A percentile compares a stretch with the other conserved stretches of the same genome.
Conservation (phyloP, 1,284 basidiomycete species). For the Boletus semigastroideus region DNA sequence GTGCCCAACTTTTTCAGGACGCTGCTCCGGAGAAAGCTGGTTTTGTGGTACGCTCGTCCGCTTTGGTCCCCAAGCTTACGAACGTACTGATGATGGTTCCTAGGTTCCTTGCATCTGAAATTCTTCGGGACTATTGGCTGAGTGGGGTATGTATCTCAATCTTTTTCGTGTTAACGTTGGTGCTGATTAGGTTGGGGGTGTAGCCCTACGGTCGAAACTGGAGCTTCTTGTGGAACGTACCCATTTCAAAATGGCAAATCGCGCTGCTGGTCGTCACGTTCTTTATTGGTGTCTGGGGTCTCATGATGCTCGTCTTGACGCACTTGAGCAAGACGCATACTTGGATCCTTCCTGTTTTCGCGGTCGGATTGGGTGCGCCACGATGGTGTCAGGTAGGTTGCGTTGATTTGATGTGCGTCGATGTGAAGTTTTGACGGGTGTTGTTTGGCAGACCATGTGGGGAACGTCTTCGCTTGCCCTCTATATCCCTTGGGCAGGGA, state of each 20-base stretch:
- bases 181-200: slow-evolving; percentile 13
- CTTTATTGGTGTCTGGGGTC: slow-evolving; percentile 84
- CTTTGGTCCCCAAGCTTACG: neutral
- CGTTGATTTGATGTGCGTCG: neutral
- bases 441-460: slow-evolving; percentile 66
- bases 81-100: slow-evolving; percentile 2
- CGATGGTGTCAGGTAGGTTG: slow-evolving; percentile 81
- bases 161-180: neutral
- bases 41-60: slow-evolving; percentile 60
- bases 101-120: slow-evolving; percentile 81
- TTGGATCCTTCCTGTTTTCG: slow-evolving; percentile 91
- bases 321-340: slow-evolving; percentile 90
- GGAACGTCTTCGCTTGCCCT: slow-evolving; percentile 84
- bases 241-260: slow-evolving; percentile 81
- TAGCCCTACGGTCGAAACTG: slow-evolving; percentile 90
- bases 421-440: slow-evolving; percentile 12
- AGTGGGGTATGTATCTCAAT: slow-evolving; percentile 60
- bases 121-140: slow-evolving; percentile 90
- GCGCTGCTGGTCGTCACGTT: slow-evolving; percentile 77
- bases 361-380: slow-evolving; percentile 88
- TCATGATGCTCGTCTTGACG: slow-evolving; percentile 73
- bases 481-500: slow-evolving; percentile 90
- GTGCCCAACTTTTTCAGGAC: slow-evolving; percentile 90
- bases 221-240: slow-evolving; percentile 88
- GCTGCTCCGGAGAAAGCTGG: slow-evolving; percentile 84